Evolutionary conservation across 2,329 filamentous ascomycete genomes (phyloP), one percentile per base, ranked within the genome.

Genomic region (Ophiostoma sp.): DNA sequence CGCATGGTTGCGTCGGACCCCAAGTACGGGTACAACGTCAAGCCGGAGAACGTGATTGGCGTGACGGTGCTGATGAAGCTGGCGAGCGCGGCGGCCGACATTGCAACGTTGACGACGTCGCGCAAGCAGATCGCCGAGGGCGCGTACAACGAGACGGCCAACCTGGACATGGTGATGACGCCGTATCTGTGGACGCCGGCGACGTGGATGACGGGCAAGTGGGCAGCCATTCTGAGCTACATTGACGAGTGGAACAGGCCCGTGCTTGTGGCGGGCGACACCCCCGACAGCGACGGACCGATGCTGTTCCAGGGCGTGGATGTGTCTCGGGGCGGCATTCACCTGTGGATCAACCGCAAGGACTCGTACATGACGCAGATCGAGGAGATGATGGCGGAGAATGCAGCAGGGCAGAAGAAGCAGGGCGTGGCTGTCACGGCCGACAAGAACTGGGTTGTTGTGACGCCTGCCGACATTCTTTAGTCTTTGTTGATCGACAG

Each of bases 91-190:
- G 31, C 35, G 6, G 62, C 62, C 20, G 10, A 4, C 35, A 20
- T 15, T 20, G 62, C n/a, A 10, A 33, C 57, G 4, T 5, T 65
- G 20, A 65, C 62, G 35, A 65, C 62, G 17, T 65, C 62, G 35
- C 62, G 62, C 62, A 65, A 65, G 35, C 62, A 65, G 62, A 65
- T 65, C n/a, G 35, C 62, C 35, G 62, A n/a, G 62, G 62, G 62
- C 62, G 27, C 62, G 17, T 65, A 65, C 62, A 65, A 65, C 20
- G 33, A 39, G 62, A 65, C 62, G 35, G 35, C 62, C 62, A 65
- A 65, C 62, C 62, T 65, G 62, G 35, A 65, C 62, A 39, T 39
- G 33, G 62, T 41, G 13, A n/a, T 65, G 62, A 65, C 62, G 35
- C 33, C 62, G 35, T 65, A 65, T 35, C 62, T 65, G 4, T 65